phyloP scores from a whole-genome alignment of 306 rosid genomes.

The Glycine latifolia region DNA sequence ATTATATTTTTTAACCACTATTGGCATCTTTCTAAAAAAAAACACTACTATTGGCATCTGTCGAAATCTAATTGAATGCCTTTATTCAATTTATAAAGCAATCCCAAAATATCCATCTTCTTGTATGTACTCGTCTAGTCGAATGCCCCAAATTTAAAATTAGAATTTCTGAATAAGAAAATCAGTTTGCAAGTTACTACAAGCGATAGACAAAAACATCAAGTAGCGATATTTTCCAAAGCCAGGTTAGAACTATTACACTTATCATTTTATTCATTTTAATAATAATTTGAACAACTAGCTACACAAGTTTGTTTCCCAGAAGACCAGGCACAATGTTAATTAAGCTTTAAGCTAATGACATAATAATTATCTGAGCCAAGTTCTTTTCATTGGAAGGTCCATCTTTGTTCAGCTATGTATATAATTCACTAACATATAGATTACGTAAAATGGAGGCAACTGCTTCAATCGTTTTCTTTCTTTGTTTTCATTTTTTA shows the following conservation, averaged over 20 bases:
- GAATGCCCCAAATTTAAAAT: background rate
- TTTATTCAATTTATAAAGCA: background rate
- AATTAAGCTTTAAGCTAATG: background rate
- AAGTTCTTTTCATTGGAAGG: constrained; percentile 34
- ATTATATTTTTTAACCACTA: no score
- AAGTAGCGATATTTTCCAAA: constrained; percentile 11
- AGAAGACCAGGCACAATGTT: background rate
- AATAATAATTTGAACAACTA: background rate
- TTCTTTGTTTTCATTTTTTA: background rate
- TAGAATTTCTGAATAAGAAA: background rate
- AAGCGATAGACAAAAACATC: background rate
- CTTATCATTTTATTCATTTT: background rate
- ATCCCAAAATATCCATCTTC: background rate
- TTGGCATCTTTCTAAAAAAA: no score
- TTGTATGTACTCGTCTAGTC: background rate
- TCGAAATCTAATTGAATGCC: background rate
- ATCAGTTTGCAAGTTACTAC: background rate
- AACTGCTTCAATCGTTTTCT: constrained; percentile 26
- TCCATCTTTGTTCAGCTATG: constrained; percentile 1
- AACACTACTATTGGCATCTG: background rate
- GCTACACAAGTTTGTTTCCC: background rate
- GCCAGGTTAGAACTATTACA: constrained; percentile 1
- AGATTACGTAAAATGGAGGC: constrained; percentile 39
- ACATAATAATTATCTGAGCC: constrained; percentile 6
- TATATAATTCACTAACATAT: constrained; percentile 11